phyloP scores from a whole-genome alignment of 805 yeast species.

The Saccharomycopsis sp. region DNA sequence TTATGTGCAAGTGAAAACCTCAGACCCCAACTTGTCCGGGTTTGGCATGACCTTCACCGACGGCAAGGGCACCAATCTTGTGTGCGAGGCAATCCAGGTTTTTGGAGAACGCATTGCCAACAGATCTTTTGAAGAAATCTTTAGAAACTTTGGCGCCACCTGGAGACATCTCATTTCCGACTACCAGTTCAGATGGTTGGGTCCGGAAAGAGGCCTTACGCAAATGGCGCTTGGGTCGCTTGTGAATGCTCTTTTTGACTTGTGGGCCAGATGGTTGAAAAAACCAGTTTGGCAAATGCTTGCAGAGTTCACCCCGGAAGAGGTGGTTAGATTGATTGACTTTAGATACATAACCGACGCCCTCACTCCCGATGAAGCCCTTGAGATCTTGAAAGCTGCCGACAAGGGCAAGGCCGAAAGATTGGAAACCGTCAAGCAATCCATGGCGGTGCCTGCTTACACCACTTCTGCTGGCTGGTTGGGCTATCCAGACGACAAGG shows the following conservation, averaged over 20 bases:
- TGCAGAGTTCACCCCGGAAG: slow-evolving; percentile 35
- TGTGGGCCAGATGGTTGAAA: slow-evolving; percentile 32
- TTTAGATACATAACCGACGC: slow-evolving; percentile 36
- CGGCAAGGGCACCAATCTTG: slow-evolving; percentile 33
- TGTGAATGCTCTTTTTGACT: slow-evolving; percentile 36
- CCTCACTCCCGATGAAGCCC: slow-evolving; percentile 34
- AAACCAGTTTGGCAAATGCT: slow-evolving; percentile 37
- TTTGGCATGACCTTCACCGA: slow-evolving; percentile 37
- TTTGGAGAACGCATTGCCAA: slow-evolving; percentile 32
- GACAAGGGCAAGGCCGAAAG: slow-evolving; percentile 28
- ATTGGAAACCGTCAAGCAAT: slow-evolving; percentile 27
- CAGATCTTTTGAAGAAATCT: slow-evolving; percentile 27
- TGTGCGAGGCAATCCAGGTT: slow-evolving; percentile 30
- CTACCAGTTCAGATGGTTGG: slow-evolving; percentile 36
- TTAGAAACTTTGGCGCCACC: slow-evolving; percentile 32
- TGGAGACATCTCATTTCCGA: slow-evolving; percentile 35
- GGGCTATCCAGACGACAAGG: slow-evolving; percentile 34
- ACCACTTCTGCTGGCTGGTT: slow-evolving; percentile 41
- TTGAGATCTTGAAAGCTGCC: slow-evolving; percentile 27
- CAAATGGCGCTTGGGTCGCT: slow-evolving; percentile 35
- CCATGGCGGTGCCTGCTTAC: slow-evolving; percentile 35
- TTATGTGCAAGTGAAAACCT: slow-evolving; percentile 29
- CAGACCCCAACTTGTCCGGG: slow-evolving; percentile 27
- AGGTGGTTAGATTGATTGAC: slow-evolving; percentile 33
- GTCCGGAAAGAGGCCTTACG: slow-evolving; percentile 37